These are phyloP conservation scores for Helichrysum umbraculigerum DNA, from an alignment of 129 eudicot genomes.

Conservation along the genomic window DNA sequence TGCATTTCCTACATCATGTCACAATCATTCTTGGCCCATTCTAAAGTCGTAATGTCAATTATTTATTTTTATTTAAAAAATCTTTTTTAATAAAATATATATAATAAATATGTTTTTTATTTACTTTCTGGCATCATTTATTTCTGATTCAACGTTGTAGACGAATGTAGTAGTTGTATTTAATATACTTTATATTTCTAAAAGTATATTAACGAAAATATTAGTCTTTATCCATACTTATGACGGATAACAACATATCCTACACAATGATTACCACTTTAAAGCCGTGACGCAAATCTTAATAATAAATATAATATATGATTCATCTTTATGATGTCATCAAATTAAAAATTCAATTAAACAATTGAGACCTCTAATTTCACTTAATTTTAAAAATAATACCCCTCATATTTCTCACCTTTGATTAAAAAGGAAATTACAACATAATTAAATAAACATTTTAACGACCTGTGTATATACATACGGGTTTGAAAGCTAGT, in stretches of 20 bases:
- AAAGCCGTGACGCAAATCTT: conserved; percentile 23
- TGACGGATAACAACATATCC: not conserved
- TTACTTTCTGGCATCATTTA: not conserved
- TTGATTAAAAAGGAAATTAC: no score
- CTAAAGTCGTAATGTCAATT: not conserved
- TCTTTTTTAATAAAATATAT: not conserved
- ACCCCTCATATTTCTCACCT: no score
- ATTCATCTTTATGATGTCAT: no score
- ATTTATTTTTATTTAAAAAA: not conserved
- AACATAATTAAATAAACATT: no score
- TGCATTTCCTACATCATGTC: not conserved
- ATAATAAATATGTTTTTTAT: not conserved
- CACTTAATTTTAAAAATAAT: no score
- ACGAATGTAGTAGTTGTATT: not conserved
- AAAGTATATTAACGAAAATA: no score
- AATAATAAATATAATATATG: no score
- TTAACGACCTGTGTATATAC: no score
- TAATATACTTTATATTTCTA: not conserved
- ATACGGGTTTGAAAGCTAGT: no score
- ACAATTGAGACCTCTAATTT: no score
- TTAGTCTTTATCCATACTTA: not conserved
- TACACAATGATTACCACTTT: conserved; percentile 26
- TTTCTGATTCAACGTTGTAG: not conserved
- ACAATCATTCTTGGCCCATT: not conserved
- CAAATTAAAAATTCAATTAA: no score